Base-by-base conservation (phyloP, 345 rosid species). In the Camelina neglecta region DNA sequence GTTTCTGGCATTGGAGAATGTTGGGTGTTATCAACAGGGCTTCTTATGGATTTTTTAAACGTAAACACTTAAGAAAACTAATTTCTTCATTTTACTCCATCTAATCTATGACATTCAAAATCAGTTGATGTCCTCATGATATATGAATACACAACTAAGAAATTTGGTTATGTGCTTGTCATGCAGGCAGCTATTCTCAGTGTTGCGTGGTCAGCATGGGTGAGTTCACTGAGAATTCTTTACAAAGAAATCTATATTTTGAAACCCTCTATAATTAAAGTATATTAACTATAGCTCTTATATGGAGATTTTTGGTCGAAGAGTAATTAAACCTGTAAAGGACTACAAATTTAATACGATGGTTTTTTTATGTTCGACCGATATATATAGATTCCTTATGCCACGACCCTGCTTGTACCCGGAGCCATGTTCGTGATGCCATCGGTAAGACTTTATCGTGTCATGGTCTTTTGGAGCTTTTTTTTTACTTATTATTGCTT, bases 131-230 rank as follows among this genome's bases (percentile, higher is more conserved):
- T 12, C 15, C 8, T 60, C 11, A 9, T 8, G 41, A 8, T 38
- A 38, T 38, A 38, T 38, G 39, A 7, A 36, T 36, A 23, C 13
- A 33, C 20, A 50, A 13, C 2, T 56, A 54, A 54, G 56, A 65
- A 44, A 39, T 48, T 57, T 59, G 35, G 16, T 18, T 29, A 57
- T 75, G 35, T 49, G 15, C 2, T 67, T 75, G 36, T 59, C 9
- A 1, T 87, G 91, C 96, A 91, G 97, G 76, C 81, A 71, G 72
- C 84, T 60, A 41, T 86, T 55, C 69, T 75, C 77, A 91, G 97
- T 74, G 73, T 89, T 60, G 67, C 97, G 29, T 93, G 96, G 92
- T 61, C 93, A 23, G 23, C 66, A 69, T 93, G 96, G 98, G 98
- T 93, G 85, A 81, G 71, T 68, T 39, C 69, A 4, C 8, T 64